A percentile compares a stretch with the other conserved stretches of the same genome.
Conservation (phyloP, 148 eudicot genomes). For the Tetragonia tetragonoides region DNA sequence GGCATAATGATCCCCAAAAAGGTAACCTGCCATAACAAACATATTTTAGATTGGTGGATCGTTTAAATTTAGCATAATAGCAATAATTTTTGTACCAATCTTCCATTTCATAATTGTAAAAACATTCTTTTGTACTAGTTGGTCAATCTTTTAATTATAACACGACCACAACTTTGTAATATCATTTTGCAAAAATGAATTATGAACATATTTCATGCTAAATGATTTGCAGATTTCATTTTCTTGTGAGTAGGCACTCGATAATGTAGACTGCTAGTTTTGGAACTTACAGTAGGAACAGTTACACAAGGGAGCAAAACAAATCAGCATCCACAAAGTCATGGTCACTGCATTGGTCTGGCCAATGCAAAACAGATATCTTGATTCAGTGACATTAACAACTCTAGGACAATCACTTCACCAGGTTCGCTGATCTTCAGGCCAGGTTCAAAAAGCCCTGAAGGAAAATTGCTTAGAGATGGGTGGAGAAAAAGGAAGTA, state of each 20-base stretch:
- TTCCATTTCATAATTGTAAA: background rate
- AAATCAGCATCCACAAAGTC: constrained; percentile 1
- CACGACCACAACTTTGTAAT: no score
- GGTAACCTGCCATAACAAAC: background rate
- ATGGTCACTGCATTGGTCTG: constrained; percentile 46
- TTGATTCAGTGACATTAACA: constrained; percentile 63
- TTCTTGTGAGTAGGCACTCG: background rate
- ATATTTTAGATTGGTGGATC: background rate
- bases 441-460: constrained; percentile 70
- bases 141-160: no score
- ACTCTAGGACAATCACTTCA: constrained; percentile 55
- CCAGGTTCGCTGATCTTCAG: constrained; percentile 48
- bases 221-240: background rate
- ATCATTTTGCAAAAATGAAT: no score
- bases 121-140: no score
- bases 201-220: background rate
- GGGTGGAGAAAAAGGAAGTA: background rate
- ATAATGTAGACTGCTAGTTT: background rate
- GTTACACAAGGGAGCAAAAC: background rate
- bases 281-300: constrained; percentile 15
- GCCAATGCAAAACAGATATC: constrained; percentile 61
- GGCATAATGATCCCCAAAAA: background rate
- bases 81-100: background rate
- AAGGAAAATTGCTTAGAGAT: constrained; percentile 1
- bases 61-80: background rate